Evolutionary conservation across 495 filamentous ascomycete genomes (phyloP).

Genomic region (Penicillium psychrofluorescens): DNA sequence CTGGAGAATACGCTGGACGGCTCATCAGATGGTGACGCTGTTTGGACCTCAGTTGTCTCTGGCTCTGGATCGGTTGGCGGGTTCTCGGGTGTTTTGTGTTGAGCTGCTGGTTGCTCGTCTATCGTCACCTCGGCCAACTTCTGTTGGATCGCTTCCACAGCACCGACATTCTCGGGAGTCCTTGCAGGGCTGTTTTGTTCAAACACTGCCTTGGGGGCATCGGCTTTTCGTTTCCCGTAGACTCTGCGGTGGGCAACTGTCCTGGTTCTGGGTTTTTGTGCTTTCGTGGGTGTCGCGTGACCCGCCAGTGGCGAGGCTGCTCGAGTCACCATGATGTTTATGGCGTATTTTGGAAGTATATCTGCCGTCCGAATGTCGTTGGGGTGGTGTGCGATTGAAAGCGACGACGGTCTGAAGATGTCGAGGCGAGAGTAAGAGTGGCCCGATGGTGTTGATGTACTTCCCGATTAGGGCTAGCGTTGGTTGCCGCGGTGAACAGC

Average conservation of each 20-base stretch:
- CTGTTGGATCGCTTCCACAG: constrained; percentile 21
- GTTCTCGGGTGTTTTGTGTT: background rate
- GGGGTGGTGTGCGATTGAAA: background rate
- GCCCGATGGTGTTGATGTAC: constrained; percentile 19
- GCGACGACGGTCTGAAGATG: background rate
- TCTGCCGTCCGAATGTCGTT: too few species aligned
- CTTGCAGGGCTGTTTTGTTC: constrained; percentile 30
- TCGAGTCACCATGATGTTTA: constrained; percentile 1
- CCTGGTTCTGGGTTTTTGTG: constrained; percentile 12
- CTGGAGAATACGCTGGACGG: background rate
- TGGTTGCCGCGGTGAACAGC: constrained; percentile 13
- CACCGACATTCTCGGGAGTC: constrained; percentile 6
- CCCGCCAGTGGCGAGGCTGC: constrained; percentile 4
- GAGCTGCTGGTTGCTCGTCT: constrained; percentile 5
- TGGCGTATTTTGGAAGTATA: background rate
- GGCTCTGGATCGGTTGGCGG: background rate
- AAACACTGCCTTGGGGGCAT: constrained; percentile 35
- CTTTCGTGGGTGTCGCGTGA: constrained; percentile 14
- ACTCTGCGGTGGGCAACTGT: constrained; percentile 26
- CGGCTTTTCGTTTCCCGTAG: constrained; percentile 35
- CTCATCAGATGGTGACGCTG: background rate
- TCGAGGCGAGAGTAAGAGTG: background rate
- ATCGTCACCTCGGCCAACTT: constrained; percentile 32
- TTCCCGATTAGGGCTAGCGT: constrained; percentile 18
- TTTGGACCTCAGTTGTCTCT: background rate